Evolutionary conservation across 2,329 filamentous ascomycete species (phyloP).

Genomic region (Teratosphaeria epicoccoides): DNA sequence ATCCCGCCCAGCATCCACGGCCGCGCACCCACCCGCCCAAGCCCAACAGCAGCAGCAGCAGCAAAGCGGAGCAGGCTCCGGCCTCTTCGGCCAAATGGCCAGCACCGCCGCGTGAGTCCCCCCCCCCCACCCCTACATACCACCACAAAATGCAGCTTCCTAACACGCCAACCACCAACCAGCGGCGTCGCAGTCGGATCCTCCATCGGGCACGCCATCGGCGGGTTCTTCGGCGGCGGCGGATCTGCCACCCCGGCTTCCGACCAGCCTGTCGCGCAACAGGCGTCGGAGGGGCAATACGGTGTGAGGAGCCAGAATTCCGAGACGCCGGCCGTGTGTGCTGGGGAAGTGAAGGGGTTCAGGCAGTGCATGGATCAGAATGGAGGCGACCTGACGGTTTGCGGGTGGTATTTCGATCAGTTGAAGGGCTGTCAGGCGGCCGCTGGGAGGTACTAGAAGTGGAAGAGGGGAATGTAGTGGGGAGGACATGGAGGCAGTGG

Average conservation of each 20-base stretch:
- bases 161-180: constrained; percentile 4
- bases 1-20: constrained; percentile 47
- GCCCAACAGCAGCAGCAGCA: constrained; percentile 29
- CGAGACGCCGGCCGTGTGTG: constrained; percentile 48
- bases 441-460: constrained; percentile 38
- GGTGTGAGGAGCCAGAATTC: constrained; percentile 23
- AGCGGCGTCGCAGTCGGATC: constrained; percentile 96
- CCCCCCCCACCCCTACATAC: neutral
- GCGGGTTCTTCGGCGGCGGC: constrained; percentile 74
- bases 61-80: constrained; percentile 56
- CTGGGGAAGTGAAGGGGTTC: constrained; percentile 70
- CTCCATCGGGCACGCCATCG: constrained; percentile 88
- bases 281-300: constrained; percentile 24
- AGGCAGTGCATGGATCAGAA: constrained; percentile 96
- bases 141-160: constrained; percentile 14
- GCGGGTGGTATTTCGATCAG: constrained; percentile 94
- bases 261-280: constrained; percentile 11
- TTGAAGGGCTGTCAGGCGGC: constrained; percentile 49
- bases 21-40: constrained; percentile 38
- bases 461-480: neutral
- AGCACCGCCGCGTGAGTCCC: constrained; percentile 84
- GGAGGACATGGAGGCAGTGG: neutral
- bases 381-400: constrained; percentile 86
- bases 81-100: constrained; percentile 93
- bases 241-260: constrained; percentile 41